Evolutionary conservation across 2,329 filamentous ascomycete genomes (phyloP), one percentile per base, ranked within the genome.

Genomic region (Alternaria triticina): DNA sequence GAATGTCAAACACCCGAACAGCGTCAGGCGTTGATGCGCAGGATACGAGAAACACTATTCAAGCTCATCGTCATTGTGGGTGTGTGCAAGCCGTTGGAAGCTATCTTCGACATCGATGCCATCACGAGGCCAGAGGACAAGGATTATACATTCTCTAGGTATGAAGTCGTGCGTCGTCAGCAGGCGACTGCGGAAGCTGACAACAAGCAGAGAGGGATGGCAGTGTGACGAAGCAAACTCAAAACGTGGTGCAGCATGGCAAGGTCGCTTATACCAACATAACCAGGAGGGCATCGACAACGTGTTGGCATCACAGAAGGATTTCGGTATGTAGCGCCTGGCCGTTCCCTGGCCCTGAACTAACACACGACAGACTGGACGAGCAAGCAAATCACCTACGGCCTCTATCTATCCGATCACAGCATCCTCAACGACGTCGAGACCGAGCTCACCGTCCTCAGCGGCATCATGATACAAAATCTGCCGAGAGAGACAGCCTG

Each of bases 81-180:
- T 1, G 86, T 90, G 0, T 88, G 86, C 75, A 90, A 89, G 70
- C 87, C 88, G 8, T 76, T 90, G 5, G 87, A 89, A 69, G 84
- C 87, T 1, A 85, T 89, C 46, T 80, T 89, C 8, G 81, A 83
- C n/a, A 88, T 89, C 57, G 80, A 77, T 60, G 79, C 82, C 15
- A 72, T 86, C 10, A 86, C 88, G 67, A 76, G 74, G 25, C 81
- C 81, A 0, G 87, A 89, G 71, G 88, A 90, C 68, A 85, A 83
- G 55, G 88, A 90, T 68, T 86, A 82, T 59, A 83, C 79, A 5
- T 80, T 78, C 60, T 87, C 85, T 4, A 84, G 88, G 67, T 77
- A 59, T 22, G 7, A 0, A 33, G 45, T 43, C 28, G 5, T 3
- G n/a, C 22, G 15, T 15, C 1, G 20, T 30, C 22, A 45, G n/a